These are phyloP conservation scores for Hsuehochloa calcarea DNA, from an alignment of 176 grass and related monocot species.

Conservation along the genomic window DNA sequence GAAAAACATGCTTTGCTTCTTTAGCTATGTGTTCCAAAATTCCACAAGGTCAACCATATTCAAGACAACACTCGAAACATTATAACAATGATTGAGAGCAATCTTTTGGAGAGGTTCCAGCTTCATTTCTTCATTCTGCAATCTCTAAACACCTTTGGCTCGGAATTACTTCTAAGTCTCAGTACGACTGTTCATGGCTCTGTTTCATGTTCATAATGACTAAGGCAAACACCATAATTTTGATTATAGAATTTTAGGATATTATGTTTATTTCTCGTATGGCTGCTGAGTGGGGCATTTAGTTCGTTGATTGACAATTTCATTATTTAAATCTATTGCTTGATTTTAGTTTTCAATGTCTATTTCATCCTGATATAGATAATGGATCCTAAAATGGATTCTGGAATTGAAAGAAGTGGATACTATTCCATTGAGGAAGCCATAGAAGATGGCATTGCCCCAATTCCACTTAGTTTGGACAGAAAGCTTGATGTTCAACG, in stretches of 20 bases:
- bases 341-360: slow-evolving; percentile 27
- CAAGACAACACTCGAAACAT: neutral
- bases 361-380: slow-evolving; percentile 53
- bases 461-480: slow-evolving; percentile 83
- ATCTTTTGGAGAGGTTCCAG: neutral
- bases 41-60: neutral
- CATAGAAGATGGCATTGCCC: slow-evolving; percentile 82
- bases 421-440: slow-evolving; percentile 89
- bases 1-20: neutral
- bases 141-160: neutral
- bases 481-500: slow-evolving; percentile 70
- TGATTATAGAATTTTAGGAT: slow-evolving; percentile 4
- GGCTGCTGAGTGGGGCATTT: neutral
- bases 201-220: no score
- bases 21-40: neutral
- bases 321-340: slow-evolving; percentile 26
- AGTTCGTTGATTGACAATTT: neutral
- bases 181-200: neutral
- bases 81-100: neutral
- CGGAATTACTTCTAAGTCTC: neutral
- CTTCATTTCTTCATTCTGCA: neutral
- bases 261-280: neutral
- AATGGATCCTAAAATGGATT: slow-evolving; percentile 99
- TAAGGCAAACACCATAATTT: neutral
- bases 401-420: slow-evolving; percentile 72